These are phyloP conservation scores for Chytriomyces hyalinus DNA, from an alignment of 192 early-diverging fungal genomes.

Conservation along the genomic window DNA sequence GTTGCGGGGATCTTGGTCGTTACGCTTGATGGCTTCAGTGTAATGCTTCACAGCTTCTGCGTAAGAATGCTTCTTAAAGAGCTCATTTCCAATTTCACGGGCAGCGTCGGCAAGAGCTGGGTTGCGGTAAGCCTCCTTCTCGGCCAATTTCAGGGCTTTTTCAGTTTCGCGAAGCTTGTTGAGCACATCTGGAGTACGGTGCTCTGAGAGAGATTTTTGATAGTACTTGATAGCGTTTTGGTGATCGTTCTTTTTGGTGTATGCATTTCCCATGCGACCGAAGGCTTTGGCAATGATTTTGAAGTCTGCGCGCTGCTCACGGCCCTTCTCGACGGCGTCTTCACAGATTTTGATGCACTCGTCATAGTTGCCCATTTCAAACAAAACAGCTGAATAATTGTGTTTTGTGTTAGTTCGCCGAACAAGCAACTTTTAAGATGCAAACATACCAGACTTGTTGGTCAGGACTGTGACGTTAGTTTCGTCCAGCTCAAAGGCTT, in stretches of 20 bases:
- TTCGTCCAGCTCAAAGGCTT: constrained; percentile 87
- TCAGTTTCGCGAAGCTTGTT: constrained; percentile 85
- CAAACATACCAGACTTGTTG: constrained; percentile 84
- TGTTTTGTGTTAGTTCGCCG: neutral
- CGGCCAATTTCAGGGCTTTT: constrained; percentile 77
- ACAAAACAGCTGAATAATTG: constrained; percentile 75
- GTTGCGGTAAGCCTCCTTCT: constrained; percentile 86
- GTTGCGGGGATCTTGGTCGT: constrained; percentile 83
- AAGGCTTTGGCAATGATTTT: constrained; percentile 95
- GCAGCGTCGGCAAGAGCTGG: constrained; percentile 84
- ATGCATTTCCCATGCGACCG: constrained; percentile 89
- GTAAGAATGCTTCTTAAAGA: constrained; percentile 90
- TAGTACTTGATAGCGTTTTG: constrained; percentile 91
- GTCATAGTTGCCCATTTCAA: constrained; percentile 91
- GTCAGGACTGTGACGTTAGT: constrained; percentile 92
- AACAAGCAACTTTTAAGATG: neutral
- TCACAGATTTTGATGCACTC: constrained; percentile 92
- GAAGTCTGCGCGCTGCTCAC: constrained; percentile 89
- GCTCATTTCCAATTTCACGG: constrained; percentile 89
- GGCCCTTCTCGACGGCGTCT: constrained; percentile 88
- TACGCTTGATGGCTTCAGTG: constrained; percentile 96
- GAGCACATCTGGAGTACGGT: constrained; percentile 91
- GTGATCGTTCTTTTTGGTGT: constrained; percentile 77
- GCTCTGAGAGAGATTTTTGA: constrained; percentile 91
- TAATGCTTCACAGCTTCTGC: constrained; percentile 89